Evolutionary conservation across 2,329 filamentous ascomycete species (phyloP).

Genomic region (Sclerotinia trifoliorum): DNA sequence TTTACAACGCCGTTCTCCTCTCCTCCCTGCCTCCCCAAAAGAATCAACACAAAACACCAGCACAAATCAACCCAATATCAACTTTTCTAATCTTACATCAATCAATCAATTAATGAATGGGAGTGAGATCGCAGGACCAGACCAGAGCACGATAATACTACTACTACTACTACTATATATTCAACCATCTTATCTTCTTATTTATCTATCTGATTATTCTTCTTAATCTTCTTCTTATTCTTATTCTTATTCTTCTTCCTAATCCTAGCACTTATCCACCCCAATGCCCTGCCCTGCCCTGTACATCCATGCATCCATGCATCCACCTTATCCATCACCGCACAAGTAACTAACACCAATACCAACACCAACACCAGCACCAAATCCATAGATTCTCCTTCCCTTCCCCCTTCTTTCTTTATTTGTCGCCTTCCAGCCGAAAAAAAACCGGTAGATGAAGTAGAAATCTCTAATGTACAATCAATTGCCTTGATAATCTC

Average conservation of each 20-base stretch:
- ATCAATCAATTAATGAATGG: too few species aligned
- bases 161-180: too few species aligned
- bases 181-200: not conserved
- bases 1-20: too few species aligned
- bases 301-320: not conserved
- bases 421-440: not conserved
- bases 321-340: not conserved
- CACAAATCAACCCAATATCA: too few species aligned
- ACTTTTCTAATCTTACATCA: too few species aligned
- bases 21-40: too few species aligned
- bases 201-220: not conserved
- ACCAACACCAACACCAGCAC: not conserved
- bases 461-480: slow-evolving; percentile 8
- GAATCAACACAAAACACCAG: too few species aligned
- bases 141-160: too few species aligned
- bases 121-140: too few species aligned
- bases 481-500: not conserved
- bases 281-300: not conserved
- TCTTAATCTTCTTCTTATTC: not conserved
- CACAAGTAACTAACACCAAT: not conserved
- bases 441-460: not conserved
- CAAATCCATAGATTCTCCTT: not conserved
- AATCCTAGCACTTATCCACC: not conserved
- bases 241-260: not conserved
- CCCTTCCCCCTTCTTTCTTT: not conserved